phyloP scores from a whole-genome alignment of 805 yeast genomes.

The Yamadazyma takamatsuzukensis region DNA sequence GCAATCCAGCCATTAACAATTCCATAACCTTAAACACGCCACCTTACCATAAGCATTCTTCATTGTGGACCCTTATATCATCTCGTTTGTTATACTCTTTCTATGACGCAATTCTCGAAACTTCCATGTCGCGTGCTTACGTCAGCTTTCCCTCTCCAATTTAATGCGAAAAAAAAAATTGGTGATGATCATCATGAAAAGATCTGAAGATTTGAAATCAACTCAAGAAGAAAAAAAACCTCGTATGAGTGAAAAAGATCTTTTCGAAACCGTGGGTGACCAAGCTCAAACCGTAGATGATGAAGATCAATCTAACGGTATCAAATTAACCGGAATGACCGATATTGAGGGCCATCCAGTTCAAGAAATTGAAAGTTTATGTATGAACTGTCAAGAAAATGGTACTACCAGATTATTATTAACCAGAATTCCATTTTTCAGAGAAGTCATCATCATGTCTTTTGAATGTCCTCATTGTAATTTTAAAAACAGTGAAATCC shows the following conservation, averaged over 20 bases:
- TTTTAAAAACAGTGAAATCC: slow-evolving; percentile 85
- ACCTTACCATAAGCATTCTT: too few species aligned
- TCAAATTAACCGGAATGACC: slow-evolving; percentile 67
- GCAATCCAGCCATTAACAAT: too few species aligned
- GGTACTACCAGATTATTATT: slow-evolving; percentile 82
- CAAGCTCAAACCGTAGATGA: slow-evolving; percentile 32
- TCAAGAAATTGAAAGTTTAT: slow-evolving; percentile 89
- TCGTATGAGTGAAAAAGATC: slow-evolving; percentile 12
- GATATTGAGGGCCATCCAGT: slow-evolving; percentile 92
- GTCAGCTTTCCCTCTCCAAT: background rate
- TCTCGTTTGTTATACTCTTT: too few species aligned
- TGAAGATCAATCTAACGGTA: slow-evolving; percentile 31
- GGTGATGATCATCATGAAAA: slow-evolving; percentile 16
- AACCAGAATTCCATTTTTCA: slow-evolving; percentile 87
- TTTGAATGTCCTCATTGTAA: slow-evolving; percentile 96
- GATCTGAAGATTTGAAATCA: slow-evolving; percentile 15
- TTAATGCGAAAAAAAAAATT: background rate
- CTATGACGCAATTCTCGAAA: too few species aligned
- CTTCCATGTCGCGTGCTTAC: too few species aligned
- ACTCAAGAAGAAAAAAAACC: slow-evolving; percentile 13
- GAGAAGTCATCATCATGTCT: slow-evolving; percentile 90
- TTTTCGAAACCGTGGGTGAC: slow-evolving; percentile 36
- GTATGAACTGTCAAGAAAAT: slow-evolving; percentile 90
- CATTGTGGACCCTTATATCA: too few species aligned
- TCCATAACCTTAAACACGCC: too few species aligned